phyloP scores from a whole-genome alignment of 805 yeast species.

The Saccharomycopsis synnaedendra region DNA sequence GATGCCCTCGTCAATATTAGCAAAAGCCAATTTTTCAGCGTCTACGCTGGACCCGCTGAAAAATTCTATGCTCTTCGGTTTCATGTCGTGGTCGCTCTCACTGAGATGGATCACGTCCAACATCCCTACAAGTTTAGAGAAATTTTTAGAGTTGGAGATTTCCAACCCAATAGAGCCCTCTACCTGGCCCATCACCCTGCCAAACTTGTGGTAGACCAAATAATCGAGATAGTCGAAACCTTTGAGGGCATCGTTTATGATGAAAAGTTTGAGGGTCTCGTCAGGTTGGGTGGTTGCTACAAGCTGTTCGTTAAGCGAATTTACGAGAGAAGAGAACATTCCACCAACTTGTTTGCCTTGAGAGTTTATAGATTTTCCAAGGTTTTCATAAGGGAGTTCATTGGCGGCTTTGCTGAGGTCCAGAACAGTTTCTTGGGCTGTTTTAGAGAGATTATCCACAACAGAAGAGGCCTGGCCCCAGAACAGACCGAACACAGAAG shows the following conservation, averaged over 20 bases:
- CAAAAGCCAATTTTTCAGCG: slow-evolving; percentile 81
- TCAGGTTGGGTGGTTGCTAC: slow-evolving; percentile 1
- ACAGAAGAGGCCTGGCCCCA: slow-evolving; percentile 54
- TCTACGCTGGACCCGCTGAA: slow-evolving; percentile 70
- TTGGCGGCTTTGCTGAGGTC: slow-evolving; percentile 12
- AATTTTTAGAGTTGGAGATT: slow-evolving; percentile 37
- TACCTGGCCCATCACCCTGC: slow-evolving; percentile 53
- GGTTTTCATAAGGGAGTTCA: slow-evolving; percentile 2
- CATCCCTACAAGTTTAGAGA: slow-evolving; percentile 12
- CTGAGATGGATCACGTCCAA: slow-evolving; percentile 15
- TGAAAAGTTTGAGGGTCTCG: slow-evolving; percentile 29
- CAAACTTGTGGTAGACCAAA: slow-evolving; percentile 38
- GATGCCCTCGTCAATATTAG: slow-evolving; percentile 72
- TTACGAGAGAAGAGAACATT: slow-evolving; percentile 9
- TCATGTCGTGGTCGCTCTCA: slow-evolving; percentile 17
- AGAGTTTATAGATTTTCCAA: not conserved
- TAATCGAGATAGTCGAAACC: slow-evolving; percentile 28
- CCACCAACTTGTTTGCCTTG: slow-evolving; percentile 11
- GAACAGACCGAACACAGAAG: slow-evolving; percentile 48
- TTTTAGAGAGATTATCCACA: slow-evolving; percentile 18
- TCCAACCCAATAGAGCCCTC: slow-evolving; percentile 54
- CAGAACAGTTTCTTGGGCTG: slow-evolving; percentile 12
- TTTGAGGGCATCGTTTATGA: slow-evolving; percentile 29
- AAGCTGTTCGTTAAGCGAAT: slow-evolving; percentile 12
- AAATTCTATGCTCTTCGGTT: slow-evolving; percentile 44